Base-by-base conservation (phyloP, 2,329 filamentous ascomycete genomes). In the Pseudogymnoascus sp. region DNA sequence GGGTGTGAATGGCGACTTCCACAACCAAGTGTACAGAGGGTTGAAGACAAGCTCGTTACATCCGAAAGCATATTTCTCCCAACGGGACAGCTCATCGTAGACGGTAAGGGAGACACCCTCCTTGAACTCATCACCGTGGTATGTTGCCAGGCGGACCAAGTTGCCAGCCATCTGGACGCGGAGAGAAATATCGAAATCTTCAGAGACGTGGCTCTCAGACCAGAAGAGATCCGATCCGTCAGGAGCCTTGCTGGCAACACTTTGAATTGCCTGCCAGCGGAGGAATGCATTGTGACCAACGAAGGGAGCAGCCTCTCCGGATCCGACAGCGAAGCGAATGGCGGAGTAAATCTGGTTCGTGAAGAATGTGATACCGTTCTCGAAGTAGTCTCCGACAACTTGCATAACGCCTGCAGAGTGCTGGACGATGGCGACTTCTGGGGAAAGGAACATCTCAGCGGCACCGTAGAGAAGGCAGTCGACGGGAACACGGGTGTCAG, bases 261-360 rank as follows among this genome's bases (percentile, higher is more conserved):
- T 77, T 66, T 87, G 84, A 31, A 87, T 75, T 7, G 84, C 84
- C 58, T 78, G 77, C 89, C 89, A 91, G 21, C 89, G 81, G 12
- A 91, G 77, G 64, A 91, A 84, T 1, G 89, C 88, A 69, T 91
- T 91, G 77, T 91, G 89, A 0, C 89, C 89, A 65, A 91, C 89
- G 67, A 91, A 91, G 1, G 67, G 64, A 0, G 88, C 85, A 5
- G 88, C 83, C 61, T 92, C 89, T 4, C 89, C 89, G 59, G 84
- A 87, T 5, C 84, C 83, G 29, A 91, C 87, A 17, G 85, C 83
- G 69, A 86, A 91, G 27, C 82, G 80, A 68, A 91, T 91, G 35
- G 86, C 83, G 0, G 84, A 86, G 76, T 91, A 92, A 68, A 92
- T 84, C 60, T 92, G 80, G 70, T 91, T 86, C 42, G 89, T 92